Conservation (phyloP, 2,329 filamentous ascomycete genomes). For the Claviceps pusilla region DNA sequence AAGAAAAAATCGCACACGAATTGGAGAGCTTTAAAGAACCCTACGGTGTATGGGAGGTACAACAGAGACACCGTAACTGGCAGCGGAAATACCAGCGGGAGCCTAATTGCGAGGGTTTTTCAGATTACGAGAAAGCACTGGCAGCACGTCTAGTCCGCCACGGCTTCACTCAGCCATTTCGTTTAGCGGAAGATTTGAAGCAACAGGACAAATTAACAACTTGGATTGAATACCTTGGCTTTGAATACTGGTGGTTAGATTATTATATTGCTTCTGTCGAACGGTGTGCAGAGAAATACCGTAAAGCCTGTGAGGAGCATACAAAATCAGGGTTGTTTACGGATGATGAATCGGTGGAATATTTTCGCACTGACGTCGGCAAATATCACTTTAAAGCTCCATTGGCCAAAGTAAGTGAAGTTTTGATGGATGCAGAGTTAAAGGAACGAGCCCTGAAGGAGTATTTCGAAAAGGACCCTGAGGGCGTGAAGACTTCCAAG, state of each 20-base stretch:
- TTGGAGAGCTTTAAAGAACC: too few species aligned
- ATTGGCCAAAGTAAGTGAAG: too few species aligned
- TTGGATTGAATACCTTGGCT: constrained; percentile 25
- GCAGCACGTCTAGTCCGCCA: constrained; percentile 14
- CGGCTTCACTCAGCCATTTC: constrained; percentile 15
- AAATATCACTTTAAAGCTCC: too few species aligned
- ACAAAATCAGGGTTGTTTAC: too few species aligned
- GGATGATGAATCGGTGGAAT: too few species aligned
- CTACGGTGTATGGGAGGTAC: constrained; percentile 1
- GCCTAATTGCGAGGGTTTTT: constrained; percentile 8
- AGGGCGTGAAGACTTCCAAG: constrained; percentile 1
- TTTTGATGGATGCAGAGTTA: too few species aligned
- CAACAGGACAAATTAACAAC: constrained; percentile 20
- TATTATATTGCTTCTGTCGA: constrained; percentile 8
- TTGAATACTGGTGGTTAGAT: constrained; percentile 14
- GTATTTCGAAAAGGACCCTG: background rate
- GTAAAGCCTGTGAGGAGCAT: too few species aligned
- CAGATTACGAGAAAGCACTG: constrained; percentile 12
- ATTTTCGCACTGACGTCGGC: too few species aligned
- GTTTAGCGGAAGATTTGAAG: constrained; percentile 15
- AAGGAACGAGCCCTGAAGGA: too few species aligned
- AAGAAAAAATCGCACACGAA: too few species aligned
- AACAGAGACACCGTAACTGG: constrained; percentile 3
- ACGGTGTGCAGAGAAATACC: background rate
- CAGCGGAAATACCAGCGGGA: constrained; percentile 7